Base-by-base conservation (phyloP, 129 eudicot genomes). In the Flaveria trinervia region DNA sequence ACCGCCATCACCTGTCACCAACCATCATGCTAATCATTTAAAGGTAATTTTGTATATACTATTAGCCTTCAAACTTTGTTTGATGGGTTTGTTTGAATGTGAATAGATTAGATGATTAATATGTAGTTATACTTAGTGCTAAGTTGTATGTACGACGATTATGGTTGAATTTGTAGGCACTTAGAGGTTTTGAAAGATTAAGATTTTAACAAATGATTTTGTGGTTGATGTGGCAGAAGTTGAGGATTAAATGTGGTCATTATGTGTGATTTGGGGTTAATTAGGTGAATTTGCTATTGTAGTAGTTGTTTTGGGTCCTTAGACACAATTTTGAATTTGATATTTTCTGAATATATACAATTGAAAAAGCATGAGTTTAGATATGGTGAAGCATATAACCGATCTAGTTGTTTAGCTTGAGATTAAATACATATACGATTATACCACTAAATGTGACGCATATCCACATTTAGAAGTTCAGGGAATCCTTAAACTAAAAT, bases 121-220 rank as follows among this genome's bases (percentile, higher is more conserved):
- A 62, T 9, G 57, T 51, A 60, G 4, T 60, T 26, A 23, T 26
- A 10, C 8, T 22, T 73, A 56, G 23, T 36, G 51, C n/a, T 18
- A 17, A 36, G 2, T 22, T 14, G 59, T 52, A 45, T 74, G 11
- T 54, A 55, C 7, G 36, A 14, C 17, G 30, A 45, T 41, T 46
- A 62, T 62, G 44, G 64, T 65, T 20, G 72, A 76, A 76, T 75
- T 25, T 65, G 50, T 9, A 18, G 64, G 17, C 65, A 50, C 49
- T 76, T 33, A 33, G 52, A 39, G 65, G 65, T 65, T 65, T 49
- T 49, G 73, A 39, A 49, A 65, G 62, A 48, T 49, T 76, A 76
- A 72, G 73, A 64, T 33, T 23, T 62, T 67, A 65, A 45, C 16
- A 76, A 49, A 10, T n/a, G 36, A 16, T 51, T 17, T 25, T 74